Conservation (phyloP, 805 yeast species). For the Maudiozyma pseudohumilis region DNA sequence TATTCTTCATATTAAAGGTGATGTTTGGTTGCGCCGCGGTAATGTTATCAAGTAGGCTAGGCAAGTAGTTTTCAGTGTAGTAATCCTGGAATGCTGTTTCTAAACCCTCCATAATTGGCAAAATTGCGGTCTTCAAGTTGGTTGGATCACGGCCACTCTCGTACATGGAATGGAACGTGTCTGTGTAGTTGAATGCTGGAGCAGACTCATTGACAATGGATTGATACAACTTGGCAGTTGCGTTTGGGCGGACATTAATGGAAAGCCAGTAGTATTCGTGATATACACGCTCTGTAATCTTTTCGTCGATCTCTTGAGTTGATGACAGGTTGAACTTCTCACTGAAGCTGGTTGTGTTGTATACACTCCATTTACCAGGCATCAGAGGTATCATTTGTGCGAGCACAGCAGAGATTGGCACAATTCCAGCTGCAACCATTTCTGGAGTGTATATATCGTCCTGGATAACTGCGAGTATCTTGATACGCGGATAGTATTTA, state of each 20-base stretch:
- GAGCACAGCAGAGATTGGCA: conserved; percentile 6
- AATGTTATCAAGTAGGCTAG: conserved; percentile 16
- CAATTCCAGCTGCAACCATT: conserved; percentile 3
- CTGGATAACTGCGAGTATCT: conserved; percentile 28
- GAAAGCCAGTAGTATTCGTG: conserved; percentile 55
- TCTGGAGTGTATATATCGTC: conserved; percentile 13
- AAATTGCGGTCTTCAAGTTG: conserved; percentile 36
- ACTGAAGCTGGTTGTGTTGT: conserved; percentile 19
- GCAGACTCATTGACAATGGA: conserved; percentile 18
- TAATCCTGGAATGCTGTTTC: conserved; percentile 14
- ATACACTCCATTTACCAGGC: conserved; percentile 24
- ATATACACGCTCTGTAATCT: conserved; percentile 37
- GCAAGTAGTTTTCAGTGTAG: conserved; percentile 4
- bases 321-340: conserved; percentile 11
- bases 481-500: conserved; percentile 15
- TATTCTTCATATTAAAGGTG: conserved; percentile 4
- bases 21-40: neutral
- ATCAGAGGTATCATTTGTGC: conserved; percentile 8
- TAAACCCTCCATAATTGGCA: conserved; percentile 34
- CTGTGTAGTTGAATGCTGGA: conserved; percentile 10
- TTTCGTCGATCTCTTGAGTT: conserved; percentile 22
- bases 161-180: conserved; percentile 34
- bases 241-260: conserved; percentile 42
- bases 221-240: conserved; percentile 28
- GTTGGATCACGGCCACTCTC: conserved; percentile 58